Base-by-base conservation (phyloP, 2,329 filamentous ascomycete species). In the Phaeophleospora eucalypticola region DNA sequence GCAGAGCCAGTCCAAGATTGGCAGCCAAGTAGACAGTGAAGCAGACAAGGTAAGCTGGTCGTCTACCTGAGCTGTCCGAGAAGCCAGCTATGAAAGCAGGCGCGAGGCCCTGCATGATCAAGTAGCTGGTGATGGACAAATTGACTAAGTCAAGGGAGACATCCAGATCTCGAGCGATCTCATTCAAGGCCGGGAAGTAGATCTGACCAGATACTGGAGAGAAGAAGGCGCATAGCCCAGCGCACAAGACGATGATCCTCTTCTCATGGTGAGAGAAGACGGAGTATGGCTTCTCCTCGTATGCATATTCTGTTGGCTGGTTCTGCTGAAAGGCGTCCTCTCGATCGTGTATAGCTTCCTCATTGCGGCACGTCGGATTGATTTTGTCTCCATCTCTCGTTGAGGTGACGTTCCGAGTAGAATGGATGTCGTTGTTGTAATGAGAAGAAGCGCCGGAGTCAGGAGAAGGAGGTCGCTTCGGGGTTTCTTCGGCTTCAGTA, bases 201-300 rank as follows among this genome's bases (percentile, higher is more conserved):
- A 75, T 74, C 45, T 69, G 69, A 21, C 68, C 69, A 3, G 75
- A 73, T n/a, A 75, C 52, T 1, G 76, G 75, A 2, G 75, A 77
- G 59, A 79, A 77, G 18, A 78, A 41, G 12, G 49, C 38, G 8
- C 52, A 48, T 16, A 54, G 14, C 14, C 41, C 44, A 3, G 51
- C 50, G 36, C 46, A 49, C 32, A 51, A 15, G 17, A 57, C 46
- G 37, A 55, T 56, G 19, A 49, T 16, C 8, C 36, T 36, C 38
- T 54, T 57, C 34, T 54, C 43, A 12, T 45, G 45, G 33, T 38
- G 34, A n/a, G 48, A 43, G 39, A 57, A 57, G 16, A 54, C 41
- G 3, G 52, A 57, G 19, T 57, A 52, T 4, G 46, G 37, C 21
- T 43, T 43, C n/a, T 35, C 32, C 16, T 48, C 2, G 69, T 43